A percentile compares a stretch with the other conserved stretches of the same genome.
These are phyloP conservation scores for Verticillium longisporum DNA, from an alignment of 2,329 filamentous ascomycete genomes.

Conservation along the genomic window DNA sequence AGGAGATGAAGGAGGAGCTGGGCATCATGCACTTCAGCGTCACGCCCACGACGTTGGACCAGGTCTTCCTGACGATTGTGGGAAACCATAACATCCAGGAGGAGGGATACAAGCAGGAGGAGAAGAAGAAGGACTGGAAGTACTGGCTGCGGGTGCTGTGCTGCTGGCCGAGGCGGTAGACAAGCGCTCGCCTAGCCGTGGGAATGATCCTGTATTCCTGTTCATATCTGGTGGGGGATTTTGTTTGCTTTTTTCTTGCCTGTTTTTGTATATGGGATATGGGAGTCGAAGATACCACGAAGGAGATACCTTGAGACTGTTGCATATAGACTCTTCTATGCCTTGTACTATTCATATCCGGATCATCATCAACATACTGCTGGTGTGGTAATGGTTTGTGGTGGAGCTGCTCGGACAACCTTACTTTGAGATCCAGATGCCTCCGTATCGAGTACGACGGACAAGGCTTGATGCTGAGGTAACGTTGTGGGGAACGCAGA, in stretches of 20 bases:
- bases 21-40: slow-evolving; percentile 84
- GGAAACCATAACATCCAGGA: slow-evolving; percentile 72
- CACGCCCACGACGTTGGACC: slow-evolving; percentile 78
- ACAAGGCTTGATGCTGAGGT: no score
- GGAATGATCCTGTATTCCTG: no score
- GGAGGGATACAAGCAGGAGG: slow-evolving; percentile 44
- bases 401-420: no score
- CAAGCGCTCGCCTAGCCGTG: neutral
- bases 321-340: neutral
- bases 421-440: no score
- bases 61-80: slow-evolving; percentile 85
- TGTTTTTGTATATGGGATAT: neutral
- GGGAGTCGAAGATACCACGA: neutral
- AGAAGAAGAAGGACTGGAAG: neutral
- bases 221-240: no score
- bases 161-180: neutral
- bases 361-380: no score
- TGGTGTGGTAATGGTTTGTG: no score
- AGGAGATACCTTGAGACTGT: neutral
- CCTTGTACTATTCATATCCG: neutral
- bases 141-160: neutral
- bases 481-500: no score
- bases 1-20: slow-evolving; percentile 60
- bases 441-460: no score
- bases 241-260: neutral